Evolutionary conservation across 352 stramenopile genomes (phyloP).

Genomic region (Stramenopiles sp.): DNA sequence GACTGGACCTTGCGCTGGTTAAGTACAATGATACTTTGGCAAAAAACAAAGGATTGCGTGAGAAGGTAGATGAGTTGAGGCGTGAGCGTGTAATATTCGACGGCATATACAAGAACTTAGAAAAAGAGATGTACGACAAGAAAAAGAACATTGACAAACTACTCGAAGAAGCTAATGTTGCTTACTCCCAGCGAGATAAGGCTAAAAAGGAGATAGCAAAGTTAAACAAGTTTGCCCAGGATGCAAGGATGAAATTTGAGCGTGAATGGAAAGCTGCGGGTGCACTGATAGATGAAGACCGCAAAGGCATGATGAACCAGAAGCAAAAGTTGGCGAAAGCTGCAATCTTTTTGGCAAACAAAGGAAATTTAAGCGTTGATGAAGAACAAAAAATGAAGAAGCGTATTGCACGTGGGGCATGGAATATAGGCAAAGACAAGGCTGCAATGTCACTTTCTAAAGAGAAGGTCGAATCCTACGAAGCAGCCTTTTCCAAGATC

Average conservation of each 20-base stretch:
- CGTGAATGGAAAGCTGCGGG: slow-evolving; percentile 55
- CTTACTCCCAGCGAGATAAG: slow-evolving; percentile 80
- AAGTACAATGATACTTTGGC: slow-evolving; percentile 89
- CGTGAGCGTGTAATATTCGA: slow-evolving; percentile 80
- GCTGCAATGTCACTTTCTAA: background rate
- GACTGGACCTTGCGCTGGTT: slow-evolving; percentile 80
- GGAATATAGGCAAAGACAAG: slow-evolving; percentile 20
- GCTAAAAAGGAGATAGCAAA: slow-evolving; percentile 42
- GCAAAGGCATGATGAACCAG: slow-evolving; percentile 27
- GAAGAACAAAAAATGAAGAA: slow-evolving; percentile 24
- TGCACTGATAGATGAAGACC: slow-evolving; percentile 36
- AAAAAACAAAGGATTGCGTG: slow-evolving; percentile 63
- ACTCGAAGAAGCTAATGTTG: slow-evolving; percentile 78
- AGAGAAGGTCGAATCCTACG: slow-evolving; percentile 39
- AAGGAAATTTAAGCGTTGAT: slow-evolving; percentile 18
- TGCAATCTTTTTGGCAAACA: slow-evolving; percentile 15
- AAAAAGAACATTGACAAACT: slow-evolving; percentile 84
- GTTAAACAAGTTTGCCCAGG: slow-evolving; percentile 24
- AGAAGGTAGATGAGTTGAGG: slow-evolving; percentile 77
- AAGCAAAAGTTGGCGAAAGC: slow-evolving; percentile 29
- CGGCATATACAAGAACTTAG: slow-evolving; percentile 67
- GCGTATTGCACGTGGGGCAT: slow-evolving; percentile 17
- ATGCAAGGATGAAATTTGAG: slow-evolving; percentile 74
- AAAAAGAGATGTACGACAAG: slow-evolving; percentile 71
- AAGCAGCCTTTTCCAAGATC: slow-evolving; percentile 84